phyloP scores from a whole-genome alignment of 352 stramenopile species.

The Phytophthora niederhauseri region DNA sequence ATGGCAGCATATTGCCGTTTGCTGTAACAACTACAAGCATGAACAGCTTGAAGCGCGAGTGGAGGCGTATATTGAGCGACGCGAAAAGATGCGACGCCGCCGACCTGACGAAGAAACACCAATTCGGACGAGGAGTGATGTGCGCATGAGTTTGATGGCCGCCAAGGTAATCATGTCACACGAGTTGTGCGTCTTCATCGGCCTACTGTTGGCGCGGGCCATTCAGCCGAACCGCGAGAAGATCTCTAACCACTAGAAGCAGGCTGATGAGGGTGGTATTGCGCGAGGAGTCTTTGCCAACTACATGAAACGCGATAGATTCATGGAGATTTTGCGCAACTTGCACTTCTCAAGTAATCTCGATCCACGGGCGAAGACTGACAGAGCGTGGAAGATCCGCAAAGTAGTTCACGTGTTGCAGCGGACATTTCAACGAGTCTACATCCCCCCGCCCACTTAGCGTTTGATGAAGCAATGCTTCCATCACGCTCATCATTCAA shows the following conservation, averaged over 20 bases:
- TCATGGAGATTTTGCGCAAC: conserved; percentile 7
- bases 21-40: conserved; percentile 10
- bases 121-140: background rate
- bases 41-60: background rate
- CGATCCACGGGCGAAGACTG: background rate
- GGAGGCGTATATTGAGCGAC: background rate
- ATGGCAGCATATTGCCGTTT: conserved; percentile 12
- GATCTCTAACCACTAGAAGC: background rate
- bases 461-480: conserved; percentile 12
- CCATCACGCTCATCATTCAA: background rate
- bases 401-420: conserved; percentile 6
- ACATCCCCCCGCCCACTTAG: background rate
- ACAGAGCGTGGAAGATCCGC: conserved; percentile 4
- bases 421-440: background rate
- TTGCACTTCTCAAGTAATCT: conserved; percentile 10
- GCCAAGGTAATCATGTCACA: background rate
- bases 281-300: background rate
- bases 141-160: background rate
- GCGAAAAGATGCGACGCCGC: background rate
- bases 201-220: background rate
- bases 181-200: background rate
- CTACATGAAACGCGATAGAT: background rate
- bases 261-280: background rate
- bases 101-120: background rate
- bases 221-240: conserved; percentile 7